Base-by-base conservation (phyloP, 495 filamentous ascomycete species). In the Tricharina praecox region DNA sequence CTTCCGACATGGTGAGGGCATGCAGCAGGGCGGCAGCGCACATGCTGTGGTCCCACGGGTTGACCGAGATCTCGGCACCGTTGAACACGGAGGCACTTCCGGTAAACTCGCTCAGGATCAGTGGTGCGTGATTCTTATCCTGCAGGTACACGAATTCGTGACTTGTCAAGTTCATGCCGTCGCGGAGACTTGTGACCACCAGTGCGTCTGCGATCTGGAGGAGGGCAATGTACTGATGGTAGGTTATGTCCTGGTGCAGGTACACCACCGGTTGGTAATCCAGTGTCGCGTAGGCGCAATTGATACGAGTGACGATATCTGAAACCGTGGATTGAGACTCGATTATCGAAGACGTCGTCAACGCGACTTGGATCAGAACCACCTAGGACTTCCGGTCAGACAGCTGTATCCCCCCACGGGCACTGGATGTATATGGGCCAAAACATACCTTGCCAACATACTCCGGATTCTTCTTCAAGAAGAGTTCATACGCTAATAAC, bases 121-220 rank as follows among this genome's bases (percentile, higher is more conserved):
- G 68, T 2, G 85, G 84, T 5, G 84, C 83, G 60, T 86, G 77
- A 58, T 81, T 85, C 63, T 82, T 82, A 62, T 94, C 87, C 61
- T 95, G 87, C 54, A 86, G 93, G 52, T 81, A 85, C 23, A 93
- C 72, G 59, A 82, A 95, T 63, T 95, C 87, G 58, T 94, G 87
- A 37, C 77, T 81, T 4, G 87, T 92, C 30, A 95, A 65, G 56
- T 93, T 93, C 87, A 94, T 95, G 34, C 87, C 87, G 59, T 94
- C 87, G 40, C 87, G 82, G 45, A 94, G 74, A 61, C 81, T 86
- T 4, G 87, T 85, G 59, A 95, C 86, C 74, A 93, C 87, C 24
- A 95, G 68, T 18, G 78, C 82, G 64, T 94, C 85, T 2, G 87
- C 87, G 20, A 90, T 79, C 15, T 81, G 81, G 34, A 93, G 72